These are phyloP conservation scores for Cydonia oblonga DNA, from an alignment of 331 rosid species.

Conservation along the genomic window DNA sequence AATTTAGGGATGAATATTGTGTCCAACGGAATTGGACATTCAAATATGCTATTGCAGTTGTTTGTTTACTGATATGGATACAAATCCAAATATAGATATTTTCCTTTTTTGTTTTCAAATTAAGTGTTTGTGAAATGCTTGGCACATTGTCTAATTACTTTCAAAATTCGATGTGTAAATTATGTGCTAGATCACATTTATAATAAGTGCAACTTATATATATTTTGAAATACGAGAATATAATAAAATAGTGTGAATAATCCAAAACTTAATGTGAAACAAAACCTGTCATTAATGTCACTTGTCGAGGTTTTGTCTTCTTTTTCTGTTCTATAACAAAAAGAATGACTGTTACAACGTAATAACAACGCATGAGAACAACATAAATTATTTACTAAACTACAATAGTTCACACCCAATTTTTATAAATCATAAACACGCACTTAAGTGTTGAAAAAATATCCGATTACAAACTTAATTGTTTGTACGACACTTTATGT, in stretches of 20 bases:
- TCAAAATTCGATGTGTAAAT: background rate
- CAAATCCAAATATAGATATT: background rate
- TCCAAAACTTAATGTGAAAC: no score
- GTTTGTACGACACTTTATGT: no score
- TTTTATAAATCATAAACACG: no score
- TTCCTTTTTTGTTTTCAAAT: no score
- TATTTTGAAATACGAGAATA: no score
- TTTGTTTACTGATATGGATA: background rate
- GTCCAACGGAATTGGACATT: background rate
- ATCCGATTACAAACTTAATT: no score
- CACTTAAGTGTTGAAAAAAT: no score
- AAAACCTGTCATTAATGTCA: fast-evolving
- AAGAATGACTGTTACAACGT: background rate
- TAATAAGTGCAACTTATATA: fast-evolving
- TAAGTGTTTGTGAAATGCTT: background rate
- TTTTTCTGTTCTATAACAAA: fast-evolving
- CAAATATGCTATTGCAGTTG: background rate
- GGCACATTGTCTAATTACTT: background rate
- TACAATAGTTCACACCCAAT: no score
- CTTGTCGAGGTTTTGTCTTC: background rate
- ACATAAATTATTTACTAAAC: background rate
- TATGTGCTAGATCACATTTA: no score
- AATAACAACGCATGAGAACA: background rate
- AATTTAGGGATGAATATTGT: background rate
- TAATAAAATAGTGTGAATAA: fast-evolving